phyloP scores from a whole-genome alignment of 2,329 filamentous ascomycete genomes.

The Stachybotrys elegans region DNA sequence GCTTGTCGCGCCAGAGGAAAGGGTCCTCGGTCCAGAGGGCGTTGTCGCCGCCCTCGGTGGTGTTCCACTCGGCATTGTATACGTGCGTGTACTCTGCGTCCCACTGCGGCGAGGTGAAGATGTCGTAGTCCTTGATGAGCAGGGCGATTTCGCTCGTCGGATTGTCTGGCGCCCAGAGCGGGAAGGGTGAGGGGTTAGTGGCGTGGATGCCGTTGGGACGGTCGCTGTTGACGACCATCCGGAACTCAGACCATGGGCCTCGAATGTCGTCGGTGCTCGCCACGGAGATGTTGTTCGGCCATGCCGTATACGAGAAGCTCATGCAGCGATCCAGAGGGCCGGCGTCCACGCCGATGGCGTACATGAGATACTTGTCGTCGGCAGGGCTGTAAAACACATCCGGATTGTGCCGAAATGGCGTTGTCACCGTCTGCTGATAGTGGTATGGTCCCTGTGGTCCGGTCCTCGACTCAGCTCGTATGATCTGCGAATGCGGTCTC shows the following conservation, averaged over 20 bases:
- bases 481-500: conserved; percentile 38
- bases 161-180: conserved; percentile 17
- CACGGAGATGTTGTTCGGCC: conserved; percentile 20
- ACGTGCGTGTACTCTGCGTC: conserved; percentile 4
- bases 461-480: conserved; percentile 36
- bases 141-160: conserved; percentile 8
- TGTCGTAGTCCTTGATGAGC: conserved; percentile 9
- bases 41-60: conserved; percentile 8
- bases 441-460: conserved; percentile 39
- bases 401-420: conserved; percentile 41
- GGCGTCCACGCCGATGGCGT: conserved; percentile 31
- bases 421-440: conserved; percentile 32
- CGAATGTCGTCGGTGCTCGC: conserved; percentile 11
- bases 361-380: conserved; percentile 38
- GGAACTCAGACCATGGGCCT: conserved; percentile 11
- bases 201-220: conserved; percentile 12
- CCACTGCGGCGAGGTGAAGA: conserved; percentile 4
- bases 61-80: conserved; percentile 11
- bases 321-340: background rate
- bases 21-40: conserved; percentile 22
- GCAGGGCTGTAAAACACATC: conserved; percentile 37
- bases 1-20: conserved; percentile 27
- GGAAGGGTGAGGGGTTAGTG: conserved; percentile 38
- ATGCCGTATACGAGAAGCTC: conserved; percentile 7
- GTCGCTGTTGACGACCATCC: conserved; percentile 10